Base-by-base conservation (phyloP, 2,329 filamentous ascomycete species). In the Rugonectria rugulosa region DNA sequence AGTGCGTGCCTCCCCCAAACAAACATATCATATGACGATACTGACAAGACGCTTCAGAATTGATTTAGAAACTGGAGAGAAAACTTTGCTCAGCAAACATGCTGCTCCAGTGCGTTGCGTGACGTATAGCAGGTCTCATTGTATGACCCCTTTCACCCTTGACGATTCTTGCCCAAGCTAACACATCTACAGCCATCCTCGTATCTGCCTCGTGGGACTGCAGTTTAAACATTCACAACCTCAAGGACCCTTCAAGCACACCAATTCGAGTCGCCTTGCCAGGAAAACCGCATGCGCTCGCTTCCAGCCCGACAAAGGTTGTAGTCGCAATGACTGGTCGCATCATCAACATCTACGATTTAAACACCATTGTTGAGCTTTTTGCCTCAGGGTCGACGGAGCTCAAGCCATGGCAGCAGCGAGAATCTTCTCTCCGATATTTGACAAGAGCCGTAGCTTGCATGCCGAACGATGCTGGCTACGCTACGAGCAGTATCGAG, bases 291-390 rank as follows among this genome's bases (percentile, higher is more conserved):
- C 96, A 97, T 74, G 93, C 93, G 11, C 81, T 98, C 42, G 90
- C 92, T 29, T 81, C 89, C 44, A 92, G 83, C 68, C 81, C 83
- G 3, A 83, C 90, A 46, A 97, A 96, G 73, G 83, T 97, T 8
- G 92, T 99, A 36, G 91, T 99, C 54, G 93, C 93, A 63, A 98
- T 99, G 95, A 91, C 93, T 3, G 91, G 90, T 50, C 90, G 95
- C 51, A 86, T 93, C n/a, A 87, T 97, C 58, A 88, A 95, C 78
- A 97, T 99, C 73, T 98, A 97, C 82, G 91, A 97, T 70, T 83
- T 99, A 26, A 81, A 86, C 43, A 77, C 87, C 20, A 83, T 97
- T 32, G 74, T 82, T 8, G 69, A 81, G 2, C 77, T 85, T 6
- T 77, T 88, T 36, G 73, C 79, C 8, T 65, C 67, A 4, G 73